phyloP scores from a whole-genome alignment of 257 asterid species.

The Mentha longifolia region DNA sequence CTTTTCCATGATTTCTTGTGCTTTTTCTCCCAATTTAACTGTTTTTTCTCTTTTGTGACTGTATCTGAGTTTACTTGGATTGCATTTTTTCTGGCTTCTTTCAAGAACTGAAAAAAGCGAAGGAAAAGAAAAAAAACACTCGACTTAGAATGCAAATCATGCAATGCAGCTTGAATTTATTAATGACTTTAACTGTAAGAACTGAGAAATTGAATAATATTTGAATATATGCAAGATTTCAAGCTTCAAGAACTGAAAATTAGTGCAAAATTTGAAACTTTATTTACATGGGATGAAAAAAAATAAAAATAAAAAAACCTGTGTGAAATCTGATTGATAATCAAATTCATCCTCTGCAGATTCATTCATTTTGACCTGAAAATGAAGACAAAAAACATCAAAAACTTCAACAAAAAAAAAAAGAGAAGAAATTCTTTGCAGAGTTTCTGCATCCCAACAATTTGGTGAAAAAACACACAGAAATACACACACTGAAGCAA shows the following conservation, averaged over 20 bases:
- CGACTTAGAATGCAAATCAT: too few relatives aligned
- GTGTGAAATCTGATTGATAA: constrained; percentile 59
- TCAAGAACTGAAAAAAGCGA: constrained; percentile 55
- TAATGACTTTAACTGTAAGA: neutral
- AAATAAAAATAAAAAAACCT: too few relatives aligned
- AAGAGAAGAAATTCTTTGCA: neutral
- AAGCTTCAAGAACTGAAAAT: neutral
- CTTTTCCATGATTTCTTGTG: constrained; percentile 69
- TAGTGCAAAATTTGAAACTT: too few relatives aligned
- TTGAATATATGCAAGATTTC: neutral
- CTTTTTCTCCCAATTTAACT: constrained; percentile 43
- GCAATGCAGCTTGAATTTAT: neutral
- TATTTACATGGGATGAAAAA: neutral
- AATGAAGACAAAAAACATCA: neutral
- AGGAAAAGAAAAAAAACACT: neutral
- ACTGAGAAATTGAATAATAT: neutral
- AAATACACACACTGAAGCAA: neutral
- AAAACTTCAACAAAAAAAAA: neutral
- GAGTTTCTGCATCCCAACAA: neutral
- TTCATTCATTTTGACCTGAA: constrained; percentile 48
- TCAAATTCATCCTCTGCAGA: constrained; percentile 61
- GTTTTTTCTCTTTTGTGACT: constrained; percentile 32
- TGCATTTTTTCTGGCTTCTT: constrained; percentile 60
- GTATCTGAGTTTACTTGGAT: constrained; percentile 28
- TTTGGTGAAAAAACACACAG: neutral